Conservation (phyloP, 495 filamentous ascomycete genomes). For the Aspergillus cavernicola region DNA sequence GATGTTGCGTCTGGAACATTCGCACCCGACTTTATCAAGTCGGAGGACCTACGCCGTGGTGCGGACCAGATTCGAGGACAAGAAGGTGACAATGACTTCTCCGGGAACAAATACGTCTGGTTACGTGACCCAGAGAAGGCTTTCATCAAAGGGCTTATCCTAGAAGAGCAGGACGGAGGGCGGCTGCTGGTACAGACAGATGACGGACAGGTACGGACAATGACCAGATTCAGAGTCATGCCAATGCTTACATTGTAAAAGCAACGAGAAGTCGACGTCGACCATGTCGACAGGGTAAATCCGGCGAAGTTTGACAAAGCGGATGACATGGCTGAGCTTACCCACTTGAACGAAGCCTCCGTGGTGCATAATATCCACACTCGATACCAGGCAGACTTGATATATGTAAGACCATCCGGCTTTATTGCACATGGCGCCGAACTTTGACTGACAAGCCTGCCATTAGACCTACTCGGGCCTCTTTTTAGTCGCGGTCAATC, state of each 20-base stretch:
- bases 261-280: constrained; percentile 81
- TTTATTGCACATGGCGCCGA: neutral
- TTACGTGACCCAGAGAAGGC: constrained; percentile 79
- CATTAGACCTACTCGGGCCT: constrained; percentile 87
- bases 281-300: constrained; percentile 96
- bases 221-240: neutral
- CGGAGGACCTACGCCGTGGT: constrained; percentile 64
- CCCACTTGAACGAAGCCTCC: constrained; percentile 94
- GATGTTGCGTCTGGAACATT: constrained; percentile 70
- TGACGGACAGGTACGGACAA: constrained; percentile 72
- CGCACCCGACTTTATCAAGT: constrained; percentile 91
- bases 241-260: constrained; percentile 30
- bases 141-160: constrained; percentile 87
- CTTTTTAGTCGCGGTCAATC: constrained; percentile 96
- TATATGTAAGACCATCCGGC: constrained; percentile 59
- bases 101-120: constrained; percentile 99
- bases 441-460: constrained; percentile 8
- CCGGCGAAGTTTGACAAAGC: constrained; percentile 99
- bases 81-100: constrained; percentile 96
- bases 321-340: constrained; percentile 98
- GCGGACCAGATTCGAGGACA: constrained; percentile 69
- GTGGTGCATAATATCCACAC: constrained; percentile 96
- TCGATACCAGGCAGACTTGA: constrained; percentile 90
- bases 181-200: constrained; percentile 84
- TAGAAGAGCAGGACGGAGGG: constrained; percentile 69